Percentiles rank a stretch among this genome's conserved stretches.
Evolutionary conservation across 139 green algal genomes (phyloP).

Genomic region (Chlorella ohadii): DNA sequence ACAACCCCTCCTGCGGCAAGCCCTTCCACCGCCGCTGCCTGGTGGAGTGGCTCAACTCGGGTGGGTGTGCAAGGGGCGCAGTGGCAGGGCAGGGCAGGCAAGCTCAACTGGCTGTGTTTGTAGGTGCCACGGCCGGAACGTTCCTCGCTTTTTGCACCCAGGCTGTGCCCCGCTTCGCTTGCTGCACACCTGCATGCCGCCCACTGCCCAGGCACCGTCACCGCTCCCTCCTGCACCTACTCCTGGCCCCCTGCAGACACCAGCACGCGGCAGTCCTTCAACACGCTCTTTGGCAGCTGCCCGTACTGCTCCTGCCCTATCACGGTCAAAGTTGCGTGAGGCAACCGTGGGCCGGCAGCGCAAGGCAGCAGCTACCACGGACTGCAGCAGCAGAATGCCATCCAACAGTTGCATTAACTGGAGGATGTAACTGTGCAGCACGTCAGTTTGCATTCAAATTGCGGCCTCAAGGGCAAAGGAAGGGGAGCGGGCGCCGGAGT

Average conservation of each 20-base stretch:
- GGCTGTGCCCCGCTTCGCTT: too few species aligned
- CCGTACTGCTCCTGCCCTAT: constrained; percentile 61
- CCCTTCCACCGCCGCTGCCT: constrained; percentile 40
- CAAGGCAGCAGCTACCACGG: neutral
- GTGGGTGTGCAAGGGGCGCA: neutral
- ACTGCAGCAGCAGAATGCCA: too few species aligned
- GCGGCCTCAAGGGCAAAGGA: too few species aligned
- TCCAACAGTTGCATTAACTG: too few species aligned
- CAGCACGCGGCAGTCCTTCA: constrained; percentile 51
- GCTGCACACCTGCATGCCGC: neutral
- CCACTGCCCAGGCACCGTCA: too few species aligned
- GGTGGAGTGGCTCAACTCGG: constrained; percentile 38
- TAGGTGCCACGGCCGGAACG: too few species aligned
- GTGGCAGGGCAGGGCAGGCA: too few species aligned
- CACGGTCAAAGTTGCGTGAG: constrained; percentile 25
- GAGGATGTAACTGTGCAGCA: too few species aligned
- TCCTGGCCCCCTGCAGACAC: constrained; percentile 12
- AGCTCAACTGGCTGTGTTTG: too few species aligned
- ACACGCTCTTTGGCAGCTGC: constrained; percentile 60
- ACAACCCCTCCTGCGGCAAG: constrained; percentile 41
- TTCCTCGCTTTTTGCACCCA: too few species aligned
- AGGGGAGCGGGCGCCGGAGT: too few species aligned
- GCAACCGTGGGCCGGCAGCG: neutral
- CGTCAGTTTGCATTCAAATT: too few species aligned
- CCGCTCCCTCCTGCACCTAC: neutral